Evolutionary conservation across 306 rosid genomes (phyloP).

Genomic region (Oxytropis ochrocephala): DNA sequence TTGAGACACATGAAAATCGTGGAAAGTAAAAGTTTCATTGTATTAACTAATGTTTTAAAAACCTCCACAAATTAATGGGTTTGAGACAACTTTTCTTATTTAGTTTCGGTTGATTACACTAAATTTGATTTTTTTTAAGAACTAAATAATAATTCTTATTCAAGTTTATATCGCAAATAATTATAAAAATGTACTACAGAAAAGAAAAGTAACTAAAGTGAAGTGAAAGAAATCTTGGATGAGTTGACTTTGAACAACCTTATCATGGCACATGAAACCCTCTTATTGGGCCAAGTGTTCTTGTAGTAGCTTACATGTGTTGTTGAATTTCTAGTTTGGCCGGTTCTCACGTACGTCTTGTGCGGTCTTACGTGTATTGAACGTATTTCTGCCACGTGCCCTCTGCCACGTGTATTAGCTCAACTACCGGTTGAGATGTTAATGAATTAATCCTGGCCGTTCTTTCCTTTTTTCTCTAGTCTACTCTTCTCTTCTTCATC

Average conservation of each 20-base stretch:
- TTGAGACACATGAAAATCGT: too few relatives aligned
- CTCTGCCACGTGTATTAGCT: background rate
- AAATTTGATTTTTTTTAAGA: too few relatives aligned
- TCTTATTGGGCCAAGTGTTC: slow-evolving; percentile 37
- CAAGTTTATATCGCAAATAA: background rate
- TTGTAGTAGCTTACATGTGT: slow-evolving; percentile 46
- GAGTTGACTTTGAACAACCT: background rate
- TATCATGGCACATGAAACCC: slow-evolving; percentile 20
- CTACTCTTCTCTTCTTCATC: too few relatives aligned
- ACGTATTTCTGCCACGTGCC: slow-evolving; percentile 30
- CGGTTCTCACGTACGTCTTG: slow-evolving; percentile 1
- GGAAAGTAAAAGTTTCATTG: too few relatives aligned
- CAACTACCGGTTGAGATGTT: too few relatives aligned
- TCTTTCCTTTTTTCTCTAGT: too few relatives aligned
- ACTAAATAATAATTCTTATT: background rate
- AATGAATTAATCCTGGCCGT: too few relatives aligned
- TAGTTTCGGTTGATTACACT: too few relatives aligned
- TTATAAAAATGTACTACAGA: background rate
- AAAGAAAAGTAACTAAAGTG: too few relatives aligned
- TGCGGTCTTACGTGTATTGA: slow-evolving; percentile 2
- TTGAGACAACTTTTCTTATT: too few relatives aligned
- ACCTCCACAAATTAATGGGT: too few relatives aligned
- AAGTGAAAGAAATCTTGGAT: slow-evolving; percentile 10
- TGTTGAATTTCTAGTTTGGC: slow-evolving; percentile 17
- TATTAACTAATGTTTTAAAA: too few relatives aligned